phyloP scores from a whole-genome alignment of 2,329 filamentous ascomycete genomes.

The Pseudogymnoascus sp. region DNA sequence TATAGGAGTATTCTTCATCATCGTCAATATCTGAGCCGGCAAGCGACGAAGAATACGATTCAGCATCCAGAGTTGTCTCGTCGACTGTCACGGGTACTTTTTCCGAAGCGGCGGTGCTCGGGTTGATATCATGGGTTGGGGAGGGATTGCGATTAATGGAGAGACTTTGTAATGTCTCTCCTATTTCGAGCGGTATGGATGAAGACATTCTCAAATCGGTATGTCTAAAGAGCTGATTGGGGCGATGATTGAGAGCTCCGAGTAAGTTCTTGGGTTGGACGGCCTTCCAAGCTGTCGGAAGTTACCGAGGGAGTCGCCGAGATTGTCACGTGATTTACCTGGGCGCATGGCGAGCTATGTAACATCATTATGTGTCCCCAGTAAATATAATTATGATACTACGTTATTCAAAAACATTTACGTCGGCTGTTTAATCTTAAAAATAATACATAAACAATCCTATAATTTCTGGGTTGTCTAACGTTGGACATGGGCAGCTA shows the following conservation, averaged over 20 bases:
- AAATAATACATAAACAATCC: not conserved
- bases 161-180: constrained; percentile 70
- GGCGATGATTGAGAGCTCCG: not conserved
- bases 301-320: not conserved
- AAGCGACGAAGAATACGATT: constrained; percentile 22
- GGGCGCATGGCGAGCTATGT: not conserved
- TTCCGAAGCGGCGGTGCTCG: constrained; percentile 62
- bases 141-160: constrained; percentile 68
- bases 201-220: constrained; percentile 12
- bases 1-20: constrained; percentile 57
- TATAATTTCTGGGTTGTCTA: not conserved
- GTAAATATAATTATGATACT: not conserved
- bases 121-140: constrained; percentile 66
- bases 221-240: not conserved
- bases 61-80: constrained; percentile 23
- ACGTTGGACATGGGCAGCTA: not conserved
- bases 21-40: constrained; percentile 31
- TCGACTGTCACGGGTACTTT: constrained; percentile 50
- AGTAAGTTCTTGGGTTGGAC: not conserved
- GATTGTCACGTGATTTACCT: not conserved
- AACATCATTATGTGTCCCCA: not conserved
- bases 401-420: not conserved
- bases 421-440: not conserved
- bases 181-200: constrained; percentile 51
- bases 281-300: not conserved